Evolutionary conservation across 2,329 filamentous ascomycete species (phyloP), one percentile per base, ranked within the genome.

Genomic region (Ophiocordyceps robertsii): DNA sequence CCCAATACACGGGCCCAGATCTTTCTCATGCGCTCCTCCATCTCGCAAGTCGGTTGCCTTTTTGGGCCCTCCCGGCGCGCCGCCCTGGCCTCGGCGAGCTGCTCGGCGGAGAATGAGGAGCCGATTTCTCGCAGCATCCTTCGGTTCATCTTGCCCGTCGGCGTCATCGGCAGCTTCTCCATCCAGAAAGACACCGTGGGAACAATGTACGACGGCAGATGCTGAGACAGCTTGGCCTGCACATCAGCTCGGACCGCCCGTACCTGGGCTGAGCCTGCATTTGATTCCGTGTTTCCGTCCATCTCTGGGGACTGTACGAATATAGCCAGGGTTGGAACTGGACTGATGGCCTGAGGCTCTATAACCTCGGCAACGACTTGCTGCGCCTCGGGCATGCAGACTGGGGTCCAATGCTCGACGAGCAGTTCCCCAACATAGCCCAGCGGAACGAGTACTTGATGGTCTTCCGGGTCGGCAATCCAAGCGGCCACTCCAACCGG

Each of bases 1-100:
- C 14, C 21, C 32, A 63, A 52, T 0, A 66, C 57, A 31, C 57
- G 51, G 3, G 61, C 57, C 60, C 63, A 69, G 13, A 68, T 53
- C 3, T 43, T n/a, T 19, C 47, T 50, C 39, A 49, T 50, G 38
- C 17, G 36, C 31, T 24, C 37, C 21, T 50, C 56, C 10, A 24
- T 24, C 24, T 24, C 24, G 24, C 7, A 24, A 24, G 24, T 24
- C 24, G 24, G 24, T 24, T 24, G 24, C 24, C 24, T 24, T 24
- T 24, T 24, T 24, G 24, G 4, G 39, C 38, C 1, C 41, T 44
- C 11, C 37, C 24, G 3, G 49, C 44, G 5, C 32, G 36, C 30
- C 36, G 33, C 43, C 43, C 14, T 29, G n/a, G 27, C 19, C 12
- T 12, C 39, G 2, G 31, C 14, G 11, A 39, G 19, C 7, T 24